Evolutionary conservation across 78 protist species (phyloP), one percentile per base, ranked within the genome.

Genomic region (Dictyostelium capitatum): DNA sequence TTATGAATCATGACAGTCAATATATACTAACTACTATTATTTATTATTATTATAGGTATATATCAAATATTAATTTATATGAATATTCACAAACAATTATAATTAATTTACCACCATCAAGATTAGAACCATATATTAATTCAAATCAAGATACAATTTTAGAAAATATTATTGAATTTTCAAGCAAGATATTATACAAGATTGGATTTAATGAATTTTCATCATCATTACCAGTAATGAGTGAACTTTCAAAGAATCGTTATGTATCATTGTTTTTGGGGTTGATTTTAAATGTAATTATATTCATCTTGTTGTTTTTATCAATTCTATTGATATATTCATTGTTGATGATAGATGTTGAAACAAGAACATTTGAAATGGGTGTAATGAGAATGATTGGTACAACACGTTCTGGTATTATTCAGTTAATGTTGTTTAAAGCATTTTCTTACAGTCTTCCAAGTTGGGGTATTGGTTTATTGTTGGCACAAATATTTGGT

Each of bases 311-410:
- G 12, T 20, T 90, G 48, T 79, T 56, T 75, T 70, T 98, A 12
- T 82, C 96, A 20, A 89, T 97, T 48, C n/a, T 98, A 14, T 82
- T 98, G 37, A 96, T 98, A 30, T 97, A 98, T 84, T 97, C 98
- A 32, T 82, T 98, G 79, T 89, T 98, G 59, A 95, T 96, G 96
- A 89, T 97, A 28, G 87, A 77, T 28, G 98, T 98, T 14, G 99
- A 98, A 54, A 96, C 97, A 4, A 73, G 99, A 28, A 83, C 98
- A 11, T 98, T 98, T 79, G 99, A 98, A 82, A 64, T 96, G 82
- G 99, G 98, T 72, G 89, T 97, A 17, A 46, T 96, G 78, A 73
- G 98, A 37, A 95, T 97, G 98, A 62, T 98, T 28, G 98, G 99
- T 17, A 95, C 94, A 48, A 87, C 79, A 6, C 28, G 95, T 10